These are phyloP conservation scores for Alloteropsis angusta DNA, from an alignment of 202 grass and related monocot genomes.

Conservation along the genomic window DNA sequence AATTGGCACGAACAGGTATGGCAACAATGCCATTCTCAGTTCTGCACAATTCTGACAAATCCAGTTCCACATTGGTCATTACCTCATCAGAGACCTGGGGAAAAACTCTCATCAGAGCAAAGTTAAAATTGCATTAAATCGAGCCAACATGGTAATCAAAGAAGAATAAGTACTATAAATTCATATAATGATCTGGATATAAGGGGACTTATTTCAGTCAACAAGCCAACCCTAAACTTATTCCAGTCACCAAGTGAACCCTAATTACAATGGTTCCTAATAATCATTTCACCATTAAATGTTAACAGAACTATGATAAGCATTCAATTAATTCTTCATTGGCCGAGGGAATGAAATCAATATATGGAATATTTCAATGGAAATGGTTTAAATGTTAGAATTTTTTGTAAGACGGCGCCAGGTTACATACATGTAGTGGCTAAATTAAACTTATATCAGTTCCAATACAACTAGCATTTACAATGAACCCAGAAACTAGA, in stretches of 20 bases:
- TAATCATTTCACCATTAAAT: neutral
- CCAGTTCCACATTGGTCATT: conserved; percentile 22
- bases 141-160: neutral
- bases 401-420: neutral
- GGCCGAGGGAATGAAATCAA: neutral
- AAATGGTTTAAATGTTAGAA: neutral
- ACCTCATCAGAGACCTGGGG: conserved; percentile 15
- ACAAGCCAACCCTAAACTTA: no score
- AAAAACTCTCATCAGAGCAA: conserved; percentile 22
- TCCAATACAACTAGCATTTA: neutral
- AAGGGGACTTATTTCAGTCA: no score
- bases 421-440: neutral
- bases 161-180: no score
- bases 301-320: neutral
- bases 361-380: neutral
- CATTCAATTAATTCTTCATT: neutral
- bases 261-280: neutral
- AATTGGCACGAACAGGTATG: conserved; percentile 48
- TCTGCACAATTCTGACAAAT: conserved; percentile 47
- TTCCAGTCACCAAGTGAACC: neutral
- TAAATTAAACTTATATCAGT: neutral
- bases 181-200: no score
- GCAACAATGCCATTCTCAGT: conserved; percentile 33
- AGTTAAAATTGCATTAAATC: conserved; percentile 2
- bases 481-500: neutral